Conservation (phyloP, 768 basidiomycete species). For the Tubosaeta sp. region DNA sequence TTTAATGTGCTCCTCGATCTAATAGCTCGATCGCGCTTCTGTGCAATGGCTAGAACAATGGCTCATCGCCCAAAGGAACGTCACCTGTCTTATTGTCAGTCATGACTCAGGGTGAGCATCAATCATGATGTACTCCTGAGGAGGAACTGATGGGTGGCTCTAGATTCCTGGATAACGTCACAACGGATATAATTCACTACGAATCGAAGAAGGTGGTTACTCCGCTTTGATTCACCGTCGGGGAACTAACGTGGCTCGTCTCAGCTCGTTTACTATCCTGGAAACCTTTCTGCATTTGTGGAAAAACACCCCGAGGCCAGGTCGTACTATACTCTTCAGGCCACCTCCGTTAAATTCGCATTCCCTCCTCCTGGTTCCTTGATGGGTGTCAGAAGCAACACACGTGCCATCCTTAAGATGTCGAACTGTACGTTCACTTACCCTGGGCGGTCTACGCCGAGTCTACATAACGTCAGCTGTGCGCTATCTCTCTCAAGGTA, state of each 20-base stretch:
- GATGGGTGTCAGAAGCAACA: constrained; percentile 96
- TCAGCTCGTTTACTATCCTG: constrained; percentile 89
- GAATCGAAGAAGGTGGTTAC: constrained; percentile 77
- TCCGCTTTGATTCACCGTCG: constrained; percentile 13
- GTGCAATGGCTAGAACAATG: constrained; percentile 92
- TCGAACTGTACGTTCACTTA: constrained; percentile 91
- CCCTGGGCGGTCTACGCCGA: constrained; percentile 76
- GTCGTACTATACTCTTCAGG: constrained; percentile 95
- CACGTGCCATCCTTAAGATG: constrained; percentile 93
- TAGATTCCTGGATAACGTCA: constrained; percentile 92
- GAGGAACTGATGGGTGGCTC: constrained; percentile 3
- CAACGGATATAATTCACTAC: constrained; percentile 97
- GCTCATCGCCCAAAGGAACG: constrained; percentile 71
- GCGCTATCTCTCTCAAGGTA: constrained; percentile 90
- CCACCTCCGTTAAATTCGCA: constrained; percentile 89
- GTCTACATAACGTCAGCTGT: constrained; percentile 84
- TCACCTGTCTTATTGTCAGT: constrained; percentile 91
- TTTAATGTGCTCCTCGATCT: constrained; percentile 18
- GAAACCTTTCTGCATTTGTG: constrained; percentile 89
- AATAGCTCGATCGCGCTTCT: constrained; percentile 75
- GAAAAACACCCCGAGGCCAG: constrained; percentile 87
- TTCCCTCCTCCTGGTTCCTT: constrained; percentile 95
- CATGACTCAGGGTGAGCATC: constrained; percentile 90
- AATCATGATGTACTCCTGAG: constrained; percentile 5
- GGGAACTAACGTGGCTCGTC: constrained; percentile 11